Percentiles rank a stretch among this genome's conserved stretches.
phyloP scores from a whole-genome alignment of 2,329 filamentous ascomycete genomes.

The Cordyceps cicadae region DNA sequence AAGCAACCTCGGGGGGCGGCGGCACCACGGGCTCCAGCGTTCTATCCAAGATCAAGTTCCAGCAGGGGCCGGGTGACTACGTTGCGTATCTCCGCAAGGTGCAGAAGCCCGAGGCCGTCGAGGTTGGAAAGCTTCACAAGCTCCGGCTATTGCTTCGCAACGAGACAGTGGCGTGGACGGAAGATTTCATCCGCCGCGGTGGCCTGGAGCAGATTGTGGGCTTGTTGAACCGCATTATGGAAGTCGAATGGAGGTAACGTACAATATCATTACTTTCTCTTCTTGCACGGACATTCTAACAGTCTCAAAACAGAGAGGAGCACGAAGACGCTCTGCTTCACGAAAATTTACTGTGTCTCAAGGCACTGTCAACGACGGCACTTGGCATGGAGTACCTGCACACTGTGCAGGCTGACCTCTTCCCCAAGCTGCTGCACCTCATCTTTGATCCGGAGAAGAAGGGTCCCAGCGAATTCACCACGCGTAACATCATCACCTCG shows the following conservation, averaged over 20 bases:
- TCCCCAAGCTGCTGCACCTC: slow-evolving; percentile 79
- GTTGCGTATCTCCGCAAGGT: slow-evolving; percentile 77
- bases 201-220: slow-evolving; percentile 89
- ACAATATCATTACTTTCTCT: slow-evolving; percentile 9
- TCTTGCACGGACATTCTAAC: slow-evolving; percentile 12
- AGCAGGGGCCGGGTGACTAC: slow-evolving; percentile 72
- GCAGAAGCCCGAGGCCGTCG: slow-evolving; percentile 71
- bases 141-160: slow-evolving; percentile 81
- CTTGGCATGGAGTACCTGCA: slow-evolving; percentile 75
- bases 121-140: slow-evolving; percentile 94
- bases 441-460: slow-evolving; percentile 98
- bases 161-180: slow-evolving; percentile 92
- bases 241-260: slow-evolving; percentile 86
- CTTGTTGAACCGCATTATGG: slow-evolving; percentile 83
- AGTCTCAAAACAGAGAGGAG: slow-evolving; percentile 58
- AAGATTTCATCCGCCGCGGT: slow-evolving; percentile 78
- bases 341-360: slow-evolving; percentile 85
- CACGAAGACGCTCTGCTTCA: slow-evolving; percentile 91
- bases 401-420: slow-evolving; percentile 70
- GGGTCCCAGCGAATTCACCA: slow-evolving; percentile 92
- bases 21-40: slow-evolving; percentile 48
- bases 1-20: slow-evolving; percentile 24
- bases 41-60: slow-evolving; percentile 62
- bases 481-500: slow-evolving; percentile 80
- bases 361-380: slow-evolving; percentile 87